Base-by-base conservation (phyloP, 805 yeast genomes). In the Saccharomycopsis sp. region DNA sequence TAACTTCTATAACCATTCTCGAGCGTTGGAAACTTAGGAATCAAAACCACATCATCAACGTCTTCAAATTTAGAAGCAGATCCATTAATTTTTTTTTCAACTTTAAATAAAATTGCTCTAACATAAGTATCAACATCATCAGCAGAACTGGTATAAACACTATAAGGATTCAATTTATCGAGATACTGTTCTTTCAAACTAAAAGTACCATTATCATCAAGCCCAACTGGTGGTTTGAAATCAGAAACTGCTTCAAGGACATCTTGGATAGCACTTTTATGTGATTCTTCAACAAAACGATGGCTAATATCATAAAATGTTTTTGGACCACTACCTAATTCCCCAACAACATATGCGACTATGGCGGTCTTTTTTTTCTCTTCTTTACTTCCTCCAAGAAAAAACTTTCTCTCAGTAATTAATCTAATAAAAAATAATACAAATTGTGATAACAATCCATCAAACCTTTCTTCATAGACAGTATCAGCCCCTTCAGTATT, bases 201-300 rank as follows among this genome's bases (percentile, higher is more conserved):
- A 55, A 79, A 83, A 34, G 70, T 69, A 18, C 94, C 94, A 45
- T 73, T 69, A 52, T 79, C 89, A 28, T 66, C 67, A 31, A 78
- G 57, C 2, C 84, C 84, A 17, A 67, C 64, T 3, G 94, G 92
- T 5, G 84, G 74, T 23, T 68, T 67, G 51, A 67, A 83, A 3
- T 59, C 66, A 1, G 85, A 67, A 21, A 77, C 63, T 49, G 83
- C 83, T 27, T 64, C 60, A 39, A 92, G 62, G 3, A 74, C 54
- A 39, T 59, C 62, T 46, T 56, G 25, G 3, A 40, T 23, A 0
- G 35, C 30, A 13, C 17, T 25, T n/a, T 23, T 15, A 34, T 26
- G 29, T 4, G 21, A 9, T n/a, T 31, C 38, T 10, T 32, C 38
- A 14, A 28, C 15, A 6, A 35, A 5, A 8, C 26, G 6, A 10